These are phyloP conservation scores for Geotrichum armillariae DNA, from an alignment of 1,139 yeast genomes.

Conservation along the genomic window DNA sequence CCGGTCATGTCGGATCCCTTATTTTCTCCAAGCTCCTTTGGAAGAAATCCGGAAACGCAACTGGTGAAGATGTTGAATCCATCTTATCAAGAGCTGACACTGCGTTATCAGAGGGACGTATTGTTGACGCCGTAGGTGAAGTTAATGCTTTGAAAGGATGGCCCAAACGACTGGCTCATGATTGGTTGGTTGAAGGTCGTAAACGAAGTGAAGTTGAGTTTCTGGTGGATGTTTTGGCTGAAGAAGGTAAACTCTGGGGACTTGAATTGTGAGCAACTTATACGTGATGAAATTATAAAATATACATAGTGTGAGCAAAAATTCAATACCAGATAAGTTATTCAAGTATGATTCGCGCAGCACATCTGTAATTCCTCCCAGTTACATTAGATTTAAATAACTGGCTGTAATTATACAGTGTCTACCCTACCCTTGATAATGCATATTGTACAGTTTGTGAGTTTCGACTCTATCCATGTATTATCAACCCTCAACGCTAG, in stretches of 20 bases:
- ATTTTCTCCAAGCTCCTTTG: slow-evolving; percentile 75
- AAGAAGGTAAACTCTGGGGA: slow-evolving; percentile 42
- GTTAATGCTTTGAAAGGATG: slow-evolving; percentile 89
- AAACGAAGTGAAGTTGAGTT: slow-evolving; percentile 86
- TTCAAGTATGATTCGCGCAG: no score
- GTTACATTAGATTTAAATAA: no score
- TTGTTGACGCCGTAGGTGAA: slow-evolving; percentile 90
- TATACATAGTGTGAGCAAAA: no score
- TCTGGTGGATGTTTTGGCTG: slow-evolving; percentile 62
- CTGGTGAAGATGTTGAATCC: slow-evolving; percentile 84
- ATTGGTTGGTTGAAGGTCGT: slow-evolving; percentile 89
- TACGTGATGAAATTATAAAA: no score
- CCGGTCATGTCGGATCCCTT: slow-evolving; percentile 84
- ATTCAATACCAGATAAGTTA: no score
- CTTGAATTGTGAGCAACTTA: no score
- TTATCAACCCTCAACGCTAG: no score
- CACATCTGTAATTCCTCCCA: no score
- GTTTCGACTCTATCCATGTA: no score
- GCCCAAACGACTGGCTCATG: slow-evolving; percentile 86
- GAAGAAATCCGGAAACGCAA: slow-evolving; percentile 61
- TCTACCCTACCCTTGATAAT: no score
- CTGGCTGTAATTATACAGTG: no score
- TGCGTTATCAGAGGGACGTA: slow-evolving; percentile 71
- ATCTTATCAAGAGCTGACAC: slow-evolving; percentile 84
- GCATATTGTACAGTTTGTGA: no score